Conservation (phyloP, 805 yeast genomes). For the Nakazawaea populi region DNA sequence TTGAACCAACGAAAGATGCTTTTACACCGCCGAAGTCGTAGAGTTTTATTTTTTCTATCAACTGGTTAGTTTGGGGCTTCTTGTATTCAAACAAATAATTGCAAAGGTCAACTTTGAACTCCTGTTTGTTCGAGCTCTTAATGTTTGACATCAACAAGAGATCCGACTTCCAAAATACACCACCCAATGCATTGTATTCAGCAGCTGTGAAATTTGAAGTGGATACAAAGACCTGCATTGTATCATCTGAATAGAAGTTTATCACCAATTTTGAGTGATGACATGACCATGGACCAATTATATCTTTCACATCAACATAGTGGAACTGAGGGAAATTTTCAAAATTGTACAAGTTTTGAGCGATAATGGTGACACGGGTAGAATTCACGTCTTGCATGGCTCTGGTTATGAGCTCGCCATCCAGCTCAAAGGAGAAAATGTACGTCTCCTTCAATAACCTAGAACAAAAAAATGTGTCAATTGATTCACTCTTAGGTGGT, state of each 20-base stretch:
- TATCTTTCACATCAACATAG: conserved; percentile 21
- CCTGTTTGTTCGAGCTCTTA: conserved; percentile 15
- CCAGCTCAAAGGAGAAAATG: conserved; percentile 13
- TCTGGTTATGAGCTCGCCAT: conserved; percentile 21
- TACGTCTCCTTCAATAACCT: conserved; percentile 2
- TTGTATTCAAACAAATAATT: conserved; percentile 40
- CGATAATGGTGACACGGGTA: conserved; percentile 23
- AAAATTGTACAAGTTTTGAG: conserved; percentile 26
- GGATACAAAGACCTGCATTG: conserved; percentile 47
- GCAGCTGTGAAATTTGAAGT: conserved; percentile 51
- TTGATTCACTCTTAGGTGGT: conserved; percentile 6
- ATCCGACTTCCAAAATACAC: conserved; percentile 9
- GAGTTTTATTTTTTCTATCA: conserved; percentile 23
- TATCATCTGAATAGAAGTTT: conserved; percentile 41
- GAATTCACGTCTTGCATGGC: conserved; percentile 13
- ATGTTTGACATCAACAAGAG: not conserved
- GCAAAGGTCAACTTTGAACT: conserved; percentile 40
- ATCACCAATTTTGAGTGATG: conserved; percentile 71
- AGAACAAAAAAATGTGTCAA: conserved; percentile 1
- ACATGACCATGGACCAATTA: conserved; percentile 33
- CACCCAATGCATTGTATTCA: conserved; percentile 38
- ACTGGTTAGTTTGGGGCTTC: conserved; percentile 18
- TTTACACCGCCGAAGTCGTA: conserved; percentile 41
- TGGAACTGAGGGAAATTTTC: conserved; percentile 22
- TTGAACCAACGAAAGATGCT: conserved; percentile 51